A percentile compares a stretch with the other conserved stretches of the same genome.
Conservation (phyloP, 2,329 filamentous ascomycete genomes). For the Geosmithia flava region DNA sequence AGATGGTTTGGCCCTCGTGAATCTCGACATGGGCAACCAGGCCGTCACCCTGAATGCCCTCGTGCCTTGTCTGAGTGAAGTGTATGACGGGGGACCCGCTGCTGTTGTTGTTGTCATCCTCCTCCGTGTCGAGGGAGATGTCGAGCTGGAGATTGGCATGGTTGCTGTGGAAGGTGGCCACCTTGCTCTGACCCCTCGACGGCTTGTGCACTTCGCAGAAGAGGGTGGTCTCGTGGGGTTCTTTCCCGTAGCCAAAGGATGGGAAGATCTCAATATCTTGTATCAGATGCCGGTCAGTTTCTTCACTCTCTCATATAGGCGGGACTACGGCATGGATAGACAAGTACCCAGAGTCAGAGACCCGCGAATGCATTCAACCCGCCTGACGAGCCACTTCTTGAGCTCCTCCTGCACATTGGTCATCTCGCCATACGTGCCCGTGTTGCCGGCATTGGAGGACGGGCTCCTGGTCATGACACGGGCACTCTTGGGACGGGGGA, state of each 20-base stretch:
- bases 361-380: constrained; percentile 62
- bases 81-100: constrained; percentile 33
- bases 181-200: constrained; percentile 35
- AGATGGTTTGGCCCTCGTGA: constrained; percentile 54
- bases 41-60: constrained; percentile 46
- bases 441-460: constrained; percentile 17
- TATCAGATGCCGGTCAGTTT: constrained; percentile 2
- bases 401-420: constrained; percentile 45
- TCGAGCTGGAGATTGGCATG: constrained; percentile 52
- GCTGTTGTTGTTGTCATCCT: constrained; percentile 11
- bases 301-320: background rate
- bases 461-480: constrained; percentile 31
- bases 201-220: constrained; percentile 27
- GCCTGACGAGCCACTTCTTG: constrained; percentile 58
- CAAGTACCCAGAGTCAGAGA: constrained; percentile 41
- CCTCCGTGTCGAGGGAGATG: constrained; percentile 49
- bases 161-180: constrained; percentile 49
- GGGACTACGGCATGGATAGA: background rate
- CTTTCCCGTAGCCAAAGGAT: constrained; percentile 57
- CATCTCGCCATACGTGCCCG: constrained; percentile 40
- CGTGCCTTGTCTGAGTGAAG: constrained; percentile 40
- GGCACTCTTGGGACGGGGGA: constrained; percentile 54
- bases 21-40: constrained; percentile 48
- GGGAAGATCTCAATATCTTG: constrained; percentile 59
- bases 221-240: constrained; percentile 47